Evolutionary conservation across 805 yeast genomes (phyloP), one percentile per base, ranked within the genome.

Genomic region (Yarrowia sp.): DNA sequence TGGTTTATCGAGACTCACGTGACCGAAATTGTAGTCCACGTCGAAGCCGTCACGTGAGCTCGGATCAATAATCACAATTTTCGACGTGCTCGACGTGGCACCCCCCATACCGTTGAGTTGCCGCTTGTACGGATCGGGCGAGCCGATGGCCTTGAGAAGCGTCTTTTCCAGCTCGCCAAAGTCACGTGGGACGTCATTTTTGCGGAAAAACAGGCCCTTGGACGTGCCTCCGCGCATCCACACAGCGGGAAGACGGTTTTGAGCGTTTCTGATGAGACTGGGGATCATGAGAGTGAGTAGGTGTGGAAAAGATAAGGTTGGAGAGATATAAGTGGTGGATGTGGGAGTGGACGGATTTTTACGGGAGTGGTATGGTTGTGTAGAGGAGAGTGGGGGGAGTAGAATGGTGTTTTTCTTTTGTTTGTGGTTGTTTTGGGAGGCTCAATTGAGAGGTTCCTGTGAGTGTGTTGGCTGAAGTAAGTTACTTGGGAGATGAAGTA

Each of bases 151-250:
- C 15, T 50, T 50, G 9, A 69, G 42, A 2, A 69, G 56, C 9
- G 63, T 40, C 16, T 26, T 53, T 40, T 63, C 67, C 15, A 63
- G 67, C 26, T 19, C 46, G 10, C 56, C 8, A 48, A 48, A 41
- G 45, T 69, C 70, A 14, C 42, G 26, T 2, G 71, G 71, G n/a
- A 69, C 40, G 48, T 58, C 66, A 5, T 32, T 41, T 22, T 59
- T 48, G 36, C 38, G 10, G 43, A 69, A 67, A 53, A 69, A 69
- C 1, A 69, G 53, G 1, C 71, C 71, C 48, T 67, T 67, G 52
- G 71, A 69, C 46, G 71, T 69, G 16, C 71, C 71, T 10, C 71
- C 71, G 1, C 71, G 67, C 68, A 69, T 67, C 43, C 66, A 68
- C 9, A 59, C 48, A 9, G 71, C 71, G 1, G 71, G 68, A 8